These are phyloP conservation scores for Geosmithia flava DNA, from an alignment of 2,329 filamentous ascomycete genomes.

Conservation along the genomic window DNA sequence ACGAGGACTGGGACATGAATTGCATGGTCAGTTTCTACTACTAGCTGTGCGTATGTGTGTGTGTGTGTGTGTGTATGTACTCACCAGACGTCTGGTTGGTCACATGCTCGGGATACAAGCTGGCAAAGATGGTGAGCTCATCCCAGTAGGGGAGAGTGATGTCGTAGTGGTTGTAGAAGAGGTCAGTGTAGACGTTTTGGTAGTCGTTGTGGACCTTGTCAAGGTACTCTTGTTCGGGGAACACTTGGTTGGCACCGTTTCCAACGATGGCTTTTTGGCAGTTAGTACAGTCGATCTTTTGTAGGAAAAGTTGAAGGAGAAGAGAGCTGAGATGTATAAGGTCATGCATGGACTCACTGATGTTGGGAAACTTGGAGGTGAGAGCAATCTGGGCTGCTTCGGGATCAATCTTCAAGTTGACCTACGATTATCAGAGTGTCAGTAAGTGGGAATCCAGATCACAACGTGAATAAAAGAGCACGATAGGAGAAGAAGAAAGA, in stretches of 20 bases:
- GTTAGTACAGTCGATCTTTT: no score
- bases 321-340: neutral
- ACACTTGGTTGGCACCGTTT: slow-evolving; percentile 34
- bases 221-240: slow-evolving; percentile 18
- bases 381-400: slow-evolving; percentile 35
- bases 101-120: slow-evolving; percentile 1
- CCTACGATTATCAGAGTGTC: slow-evolving; percentile 15
- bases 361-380: slow-evolving; percentile 31
- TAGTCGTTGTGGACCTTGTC: neutral
- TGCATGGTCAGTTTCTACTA: neutral
- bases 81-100: slow-evolving; percentile 1
- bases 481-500: no score
- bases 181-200: slow-evolving; percentile 1
- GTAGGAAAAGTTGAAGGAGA: neutral
- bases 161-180: slow-evolving; percentile 1
- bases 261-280: slow-evolving; percentile 19
- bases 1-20: neutral
- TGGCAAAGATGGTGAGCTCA: slow-evolving; percentile 1
- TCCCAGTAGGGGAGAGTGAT: slow-evolving; percentile 2
- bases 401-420: slow-evolving; percentile 38
- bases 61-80: neutral
- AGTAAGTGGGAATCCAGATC: neutral
- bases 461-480: no score
- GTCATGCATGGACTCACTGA: slow-evolving; percentile 8
- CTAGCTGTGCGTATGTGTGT: neutral